These are phyloP conservation scores for Raphidocelis subcapitata DNA, from an alignment of 139 green algal species.

Conservation along the genomic window DNA sequence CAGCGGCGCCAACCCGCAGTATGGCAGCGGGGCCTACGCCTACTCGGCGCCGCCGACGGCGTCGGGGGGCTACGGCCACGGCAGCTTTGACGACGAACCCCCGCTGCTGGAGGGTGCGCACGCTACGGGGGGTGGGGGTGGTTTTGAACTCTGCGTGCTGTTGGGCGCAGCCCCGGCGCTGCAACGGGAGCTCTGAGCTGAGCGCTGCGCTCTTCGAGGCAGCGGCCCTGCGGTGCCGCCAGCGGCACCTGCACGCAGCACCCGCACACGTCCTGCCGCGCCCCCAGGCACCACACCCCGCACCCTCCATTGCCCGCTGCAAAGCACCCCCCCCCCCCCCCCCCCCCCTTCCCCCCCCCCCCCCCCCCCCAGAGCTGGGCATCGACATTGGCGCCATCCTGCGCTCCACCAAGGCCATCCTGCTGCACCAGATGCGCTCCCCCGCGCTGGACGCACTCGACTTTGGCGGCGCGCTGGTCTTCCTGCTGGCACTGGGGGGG, in stretches of 20 bases:
- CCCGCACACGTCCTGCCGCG: no score
- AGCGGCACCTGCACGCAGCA: no score
- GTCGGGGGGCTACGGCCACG: constrained; percentile 8
- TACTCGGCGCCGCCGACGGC: background rate
- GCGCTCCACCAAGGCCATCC: constrained; percentile 62
- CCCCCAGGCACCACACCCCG: background rate
- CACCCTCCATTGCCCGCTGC: background rate
- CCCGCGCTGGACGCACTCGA: constrained; percentile 77
- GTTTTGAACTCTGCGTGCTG: background rate
- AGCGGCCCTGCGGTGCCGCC: no score
- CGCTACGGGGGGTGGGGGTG: background rate
- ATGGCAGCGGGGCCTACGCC: constrained; percentile 22
- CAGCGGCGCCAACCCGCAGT: background rate
- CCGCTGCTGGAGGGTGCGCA: constrained; percentile 81
- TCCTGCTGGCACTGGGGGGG: constrained; percentile 68
- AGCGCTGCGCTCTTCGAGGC: no score
- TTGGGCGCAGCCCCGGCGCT: no score
- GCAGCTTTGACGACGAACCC: constrained; percentile 81
- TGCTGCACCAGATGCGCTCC: constrained; percentile 62
- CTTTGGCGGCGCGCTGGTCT: constrained; percentile 88
- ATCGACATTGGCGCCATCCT: constrained; percentile 90
- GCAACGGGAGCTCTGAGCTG: no score
- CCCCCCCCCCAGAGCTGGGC: constrained; percentile 77
- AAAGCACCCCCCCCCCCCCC: background rate
- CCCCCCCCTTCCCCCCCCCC: no score